Conservation (phyloP, 306 rosid species). For the Fragaria vesca region DNA sequence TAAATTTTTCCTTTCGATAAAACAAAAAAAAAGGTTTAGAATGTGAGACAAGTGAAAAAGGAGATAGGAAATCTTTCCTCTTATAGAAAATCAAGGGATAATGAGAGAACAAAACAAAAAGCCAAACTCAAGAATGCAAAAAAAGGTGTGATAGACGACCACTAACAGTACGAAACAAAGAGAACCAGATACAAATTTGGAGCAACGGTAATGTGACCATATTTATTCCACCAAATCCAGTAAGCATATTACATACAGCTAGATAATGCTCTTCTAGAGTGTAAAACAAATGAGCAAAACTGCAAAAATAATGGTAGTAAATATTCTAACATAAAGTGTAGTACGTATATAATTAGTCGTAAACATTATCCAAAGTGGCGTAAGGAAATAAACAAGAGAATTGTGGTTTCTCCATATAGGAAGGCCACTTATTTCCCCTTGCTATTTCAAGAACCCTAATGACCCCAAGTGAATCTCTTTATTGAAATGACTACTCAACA, state of each 20-base stretch:
- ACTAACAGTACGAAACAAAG: neutral
- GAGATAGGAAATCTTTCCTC: neutral
- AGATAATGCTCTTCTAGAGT: neutral
- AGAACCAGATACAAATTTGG: neutral
- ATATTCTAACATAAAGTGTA: conserved; percentile 17
- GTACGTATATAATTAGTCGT: neutral
- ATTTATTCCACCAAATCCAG: neutral
- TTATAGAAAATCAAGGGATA: neutral
- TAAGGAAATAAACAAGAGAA: neutral
- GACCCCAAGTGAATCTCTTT: conserved; percentile 31
- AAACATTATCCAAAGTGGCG: neutral
- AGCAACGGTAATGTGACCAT: neutral
- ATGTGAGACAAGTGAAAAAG: neutral
- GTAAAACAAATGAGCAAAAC: neutral
- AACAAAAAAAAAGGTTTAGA: neutral
- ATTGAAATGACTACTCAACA: conserved; percentile 47
- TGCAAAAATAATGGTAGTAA: neutral
- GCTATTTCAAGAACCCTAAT: conserved; percentile 20
- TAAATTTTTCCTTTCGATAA: too few relatives aligned
- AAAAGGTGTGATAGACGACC: neutral
- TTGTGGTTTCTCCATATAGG: conserved; percentile 14
- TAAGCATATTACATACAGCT: neutral
- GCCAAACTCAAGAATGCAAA: neutral
- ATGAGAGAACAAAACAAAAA: neutral
- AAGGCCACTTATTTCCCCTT: conserved; percentile 13